Evolutionary conservation across 2,329 filamentous ascomycete genomes (phyloP).

Genomic region (Claviceps pazoutovae): DNA sequence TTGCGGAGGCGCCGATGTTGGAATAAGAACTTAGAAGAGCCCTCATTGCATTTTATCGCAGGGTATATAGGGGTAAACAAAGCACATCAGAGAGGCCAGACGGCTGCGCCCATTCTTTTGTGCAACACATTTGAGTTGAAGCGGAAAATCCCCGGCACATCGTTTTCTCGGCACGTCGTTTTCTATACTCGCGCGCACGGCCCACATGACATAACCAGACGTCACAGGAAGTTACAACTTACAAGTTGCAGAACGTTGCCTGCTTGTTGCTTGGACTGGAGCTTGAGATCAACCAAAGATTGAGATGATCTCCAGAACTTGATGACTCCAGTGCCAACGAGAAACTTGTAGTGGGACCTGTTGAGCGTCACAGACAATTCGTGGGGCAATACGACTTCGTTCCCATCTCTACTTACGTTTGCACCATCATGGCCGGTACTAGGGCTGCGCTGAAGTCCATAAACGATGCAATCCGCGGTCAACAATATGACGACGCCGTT

Average conservation of each 20-base stretch:
- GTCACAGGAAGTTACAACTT: not conserved
- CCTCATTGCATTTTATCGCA: too few relatives aligned
- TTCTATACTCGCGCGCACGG: not conserved
- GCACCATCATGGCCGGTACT: slow-evolving; percentile 31
- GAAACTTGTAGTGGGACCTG: not conserved
- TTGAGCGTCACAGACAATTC: not conserved
- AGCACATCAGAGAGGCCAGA: too few relatives aligned
- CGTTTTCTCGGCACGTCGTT: not conserved
- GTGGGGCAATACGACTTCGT: not conserved
- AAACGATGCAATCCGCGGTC: slow-evolving; percentile 60
- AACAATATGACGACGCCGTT: slow-evolving; percentile 66
- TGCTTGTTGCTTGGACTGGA: not conserved
- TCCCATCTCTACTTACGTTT: not conserved
- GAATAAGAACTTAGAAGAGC: slow-evolving; percentile 9
- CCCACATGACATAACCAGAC: slow-evolving; percentile 1
- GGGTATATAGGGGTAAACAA: too few relatives aligned
- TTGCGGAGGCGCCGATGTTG: slow-evolving; percentile 17
- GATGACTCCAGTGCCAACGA: not conserved
- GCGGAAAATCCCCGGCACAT: slow-evolving; percentile 1
- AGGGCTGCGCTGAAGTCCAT: slow-evolving; percentile 75
- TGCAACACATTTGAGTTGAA: not conserved
- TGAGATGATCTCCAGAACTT: not conserved
- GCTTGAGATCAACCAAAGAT: not conserved
- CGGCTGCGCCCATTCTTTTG: too few relatives aligned
- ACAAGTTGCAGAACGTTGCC: too few relatives aligned